Evolutionary conservation across 352 stramenopile genomes (phyloP), one percentile per base, ranked within the genome.

Genomic region (Hyaloperonospora arabidopsidis): DNA sequence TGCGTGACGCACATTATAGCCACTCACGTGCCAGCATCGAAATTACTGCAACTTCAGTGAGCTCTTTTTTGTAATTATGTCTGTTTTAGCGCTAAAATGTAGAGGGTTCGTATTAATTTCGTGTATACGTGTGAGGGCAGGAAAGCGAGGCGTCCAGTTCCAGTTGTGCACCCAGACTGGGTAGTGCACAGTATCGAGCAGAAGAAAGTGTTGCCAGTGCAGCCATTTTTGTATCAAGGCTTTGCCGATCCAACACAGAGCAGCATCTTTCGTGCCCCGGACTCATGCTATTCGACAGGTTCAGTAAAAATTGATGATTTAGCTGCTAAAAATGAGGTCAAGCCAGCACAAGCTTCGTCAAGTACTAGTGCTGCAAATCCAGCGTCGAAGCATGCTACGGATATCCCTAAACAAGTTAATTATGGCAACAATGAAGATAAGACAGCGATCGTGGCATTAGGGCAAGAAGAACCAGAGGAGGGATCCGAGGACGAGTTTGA

Each of bases 141-240:
- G 59, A 83, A 72, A 32, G 68, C 68, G 59, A 70, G 63, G 22
- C 75, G 70, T 19, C 71, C 72, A 11, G 68, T 79, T 40, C 91
- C 86, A 0, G 84, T 97, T 7, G 80, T 93, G 21, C 68, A 85
- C 48, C 93, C 94, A 0, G 67, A 94, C 18, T 98, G 94, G 94
- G 94, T 98, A 55, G 66, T 93, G 8, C 84, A 96, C 53, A 92
- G 88, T 63, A 84, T 97, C 13, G 61, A 86, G 36, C 63, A 79
- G 32, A 65, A 75, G 18, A 76, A 54, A 18, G 46, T 97, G 46
- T 60, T 97, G 5, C 73, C 84, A 0, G 54, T 89, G 59, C 74
- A 78, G 45, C 55, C 77, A 29, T 97, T 97, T 62, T 63, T 97
- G 15, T 80, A 96, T 23, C 45, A 77, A 23, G 85, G 90, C 17